Conservation (phyloP, 2,329 filamentous ascomycete species). For the Lachnellula occidentalis region DNA sequence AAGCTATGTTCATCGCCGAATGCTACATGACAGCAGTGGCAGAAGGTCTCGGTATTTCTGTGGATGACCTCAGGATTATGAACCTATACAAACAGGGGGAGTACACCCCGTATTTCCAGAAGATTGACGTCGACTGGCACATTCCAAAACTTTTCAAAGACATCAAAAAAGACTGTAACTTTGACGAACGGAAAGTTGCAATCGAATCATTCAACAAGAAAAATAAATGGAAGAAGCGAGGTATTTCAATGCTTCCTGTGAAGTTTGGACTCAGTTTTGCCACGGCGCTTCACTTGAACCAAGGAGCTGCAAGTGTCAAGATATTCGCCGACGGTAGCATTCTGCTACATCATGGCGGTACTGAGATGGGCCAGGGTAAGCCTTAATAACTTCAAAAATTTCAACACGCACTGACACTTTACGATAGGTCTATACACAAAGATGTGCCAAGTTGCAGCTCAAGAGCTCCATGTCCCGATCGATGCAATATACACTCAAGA, state of each 20-base stretch:
- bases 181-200: slow-evolving; percentile 61
- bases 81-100: slow-evolving; percentile 82
- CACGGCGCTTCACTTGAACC: slow-evolving; percentile 92
- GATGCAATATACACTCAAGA: slow-evolving; percentile 85
- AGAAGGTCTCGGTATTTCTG: slow-evolving; percentile 77
- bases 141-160: slow-evolving; percentile 95
- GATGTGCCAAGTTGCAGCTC: slow-evolving; percentile 91
- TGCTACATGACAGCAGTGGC: slow-evolving; percentile 86
- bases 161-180: slow-evolving; percentile 70
- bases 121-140: slow-evolving; percentile 88
- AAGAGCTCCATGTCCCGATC: slow-evolving; percentile 76
- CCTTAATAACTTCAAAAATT: too few relatives aligned
- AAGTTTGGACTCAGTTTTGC: slow-evolving; percentile 98
- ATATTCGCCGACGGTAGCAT: slow-evolving; percentile 95
- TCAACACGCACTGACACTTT: slow-evolving; percentile 48
- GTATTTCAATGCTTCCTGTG: slow-evolving; percentile 76
- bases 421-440: slow-evolving; percentile 90
- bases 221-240: slow-evolving; percentile 91
- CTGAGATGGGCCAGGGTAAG: slow-evolving; percentile 97
- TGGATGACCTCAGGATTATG: slow-evolving; percentile 73
- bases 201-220: slow-evolving; percentile 74
- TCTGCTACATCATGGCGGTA: slow-evolving; percentile 89
- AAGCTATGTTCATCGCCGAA: slow-evolving; percentile 92
- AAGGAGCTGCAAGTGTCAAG: slow-evolving; percentile 90
- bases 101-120: slow-evolving; percentile 85